Base-by-base conservation (phyloP, 1,284 basidiomycete genomes). In the Trichosporon sp. region DNA sequence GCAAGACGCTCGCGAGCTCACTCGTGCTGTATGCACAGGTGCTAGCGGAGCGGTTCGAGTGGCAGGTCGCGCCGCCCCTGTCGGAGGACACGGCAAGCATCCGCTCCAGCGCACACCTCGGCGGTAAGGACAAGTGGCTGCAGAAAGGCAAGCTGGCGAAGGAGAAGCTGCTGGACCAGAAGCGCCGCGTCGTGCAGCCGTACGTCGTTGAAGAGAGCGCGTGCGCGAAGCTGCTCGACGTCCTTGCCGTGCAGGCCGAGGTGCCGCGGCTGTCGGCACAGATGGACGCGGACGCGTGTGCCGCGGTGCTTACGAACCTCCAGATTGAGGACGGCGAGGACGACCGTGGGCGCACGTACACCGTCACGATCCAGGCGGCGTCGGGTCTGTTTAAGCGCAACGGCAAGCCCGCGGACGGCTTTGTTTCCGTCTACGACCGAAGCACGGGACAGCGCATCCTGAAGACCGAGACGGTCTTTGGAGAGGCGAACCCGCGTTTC, bases 71-170 rank as follows among this genome's bases (percentile, higher is more conserved):
- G 18, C 79, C 75, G 9, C 60, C 62, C n/a, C 1, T 60, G 11
- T 21, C 44, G 13, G 18, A 51, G 23, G 42, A 42, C 11, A 12
- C 11, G 18, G 21, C 56, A 12, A 7, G 18, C 25, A 13, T 31
- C 56, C 0, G 64, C 21, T 0, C 9, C 62, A 8, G 23, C 12
- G n/a, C 44, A 29, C 38, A 63, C 31, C 62, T 79, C 4, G 75
- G 75, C 18, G 77, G 80, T 34, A 84, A 83, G 68, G 81, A 81
- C 0, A 71, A 78, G 8, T 84, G 83, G 83, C 68, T 84, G 25
- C 80, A 80, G 3, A 84, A 84, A 67, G 78, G 81, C 47, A 79
- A 80, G 65, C 80, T 81, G 51, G 80, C 80, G 9, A 76, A 81
- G 47, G 78, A 80, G 62, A 76, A 71, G 58, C 68, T 82, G 70